Evolutionary conservation across 345 rosid species (phyloP), one percentile per base, ranked within the genome.

Genomic region (Turritis glabra): DNA sequence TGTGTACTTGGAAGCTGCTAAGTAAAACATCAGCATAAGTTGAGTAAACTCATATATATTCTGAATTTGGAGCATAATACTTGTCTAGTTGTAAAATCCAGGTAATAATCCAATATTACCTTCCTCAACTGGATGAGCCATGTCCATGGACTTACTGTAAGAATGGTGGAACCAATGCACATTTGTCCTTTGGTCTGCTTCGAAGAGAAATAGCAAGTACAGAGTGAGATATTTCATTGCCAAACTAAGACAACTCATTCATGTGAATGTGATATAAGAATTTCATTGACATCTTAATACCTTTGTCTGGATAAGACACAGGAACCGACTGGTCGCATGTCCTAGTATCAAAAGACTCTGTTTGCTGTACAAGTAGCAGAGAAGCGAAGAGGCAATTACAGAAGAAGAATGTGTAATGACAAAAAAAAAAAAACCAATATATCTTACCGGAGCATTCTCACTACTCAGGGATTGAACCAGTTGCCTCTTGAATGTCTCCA

Each of bases 401-500:
- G 9, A 67, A 54, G 23, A 80, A 38, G 9, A 18, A 8, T 23
- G 7, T 56, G 43, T 69, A 30, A 8, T 40, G 22, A 38, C 43
- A 2, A 1, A 25, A 11, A 67, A 9, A 44, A 47, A 17, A 7
- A 76, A 19, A 19, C 33, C 3, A 46, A 17, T 61, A 33, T 48
- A 30, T 70, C 89, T 87, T 84, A 87, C 96, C 8, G 80, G 67
- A 72, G 80, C 73, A 71, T 62, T 82, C 48, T 90, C 96, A 21
- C 88, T 89, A 63, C 65, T 87, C 22, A 88, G 75, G 2, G 96
- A 90, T 72, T 81, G 92, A 86, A 90, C 80, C 79, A 92, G 71
- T 69, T 88, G 89, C 67, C 89, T 81, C 86, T 90, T 92, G 75
- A 92, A 92, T 2, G 88, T 81, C 79, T 90, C 96, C 75, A 92